phyloP scores from a whole-genome alignment of 352 stramenopile genomes.

The Thalassiosira gravida region DNA sequence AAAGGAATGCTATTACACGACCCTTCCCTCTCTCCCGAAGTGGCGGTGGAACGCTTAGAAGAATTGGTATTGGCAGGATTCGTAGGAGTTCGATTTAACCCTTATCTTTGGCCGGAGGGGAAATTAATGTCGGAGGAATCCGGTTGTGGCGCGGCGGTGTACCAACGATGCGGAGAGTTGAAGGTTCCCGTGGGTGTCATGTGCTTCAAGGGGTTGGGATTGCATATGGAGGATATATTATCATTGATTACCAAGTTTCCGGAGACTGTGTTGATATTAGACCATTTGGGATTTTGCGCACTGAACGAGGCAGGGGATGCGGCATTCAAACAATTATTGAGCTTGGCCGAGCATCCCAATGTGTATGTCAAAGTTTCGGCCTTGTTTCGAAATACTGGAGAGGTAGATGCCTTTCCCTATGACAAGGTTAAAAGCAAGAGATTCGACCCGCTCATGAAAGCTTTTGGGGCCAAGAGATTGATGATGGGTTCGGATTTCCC shows the following conservation, averaged over 20 bases:
- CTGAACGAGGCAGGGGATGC: conserved; percentile 70
- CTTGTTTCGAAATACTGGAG: conserved; percentile 80
- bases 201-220: conserved; percentile 86
- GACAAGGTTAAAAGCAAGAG: conserved; percentile 63
- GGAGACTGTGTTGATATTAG: conserved; percentile 81
- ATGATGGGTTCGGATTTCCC: conserved; percentile 85
- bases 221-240: conserved; percentile 83
- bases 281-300: conserved; percentile 87
- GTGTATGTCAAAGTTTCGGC: conserved; percentile 86
- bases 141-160: conserved; percentile 71
- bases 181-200: conserved; percentile 86
- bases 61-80: conserved; percentile 79
- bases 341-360: conserved; percentile 78
- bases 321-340: conserved; percentile 78
- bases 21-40: conserved; percentile 70
- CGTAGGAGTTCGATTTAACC: conserved; percentile 87
- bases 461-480: conserved; percentile 74
- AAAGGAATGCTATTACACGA: conserved; percentile 86
- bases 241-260: conserved; percentile 67
- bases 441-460: conserved; percentile 72
- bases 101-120: conserved; percentile 84
- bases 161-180: conserved; percentile 81
- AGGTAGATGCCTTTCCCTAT: conserved; percentile 50
- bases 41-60: conserved; percentile 70
- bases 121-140: conserved; percentile 44